Conservation (phyloP, 2,329 filamentous ascomycete genomes). For the Fusarium sp. region DNA sequence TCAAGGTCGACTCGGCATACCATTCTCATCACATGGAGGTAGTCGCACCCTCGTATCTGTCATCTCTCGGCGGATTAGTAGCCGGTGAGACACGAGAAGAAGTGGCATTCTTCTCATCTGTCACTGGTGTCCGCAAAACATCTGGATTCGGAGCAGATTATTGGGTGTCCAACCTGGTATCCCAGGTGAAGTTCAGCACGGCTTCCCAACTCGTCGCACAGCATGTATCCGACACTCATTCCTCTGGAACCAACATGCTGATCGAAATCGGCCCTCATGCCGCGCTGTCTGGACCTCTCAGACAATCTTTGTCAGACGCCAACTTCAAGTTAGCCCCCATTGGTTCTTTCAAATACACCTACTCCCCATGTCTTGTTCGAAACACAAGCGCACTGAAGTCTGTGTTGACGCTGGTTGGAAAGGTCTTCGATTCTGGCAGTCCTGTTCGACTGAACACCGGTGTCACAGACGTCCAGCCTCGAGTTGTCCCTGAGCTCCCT, state of each 20-base stretch:
- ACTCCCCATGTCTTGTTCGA: constrained; percentile 46
- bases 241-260: constrained; percentile 28
- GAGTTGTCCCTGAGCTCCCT: constrained; percentile 50
- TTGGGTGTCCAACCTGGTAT: constrained; percentile 44
- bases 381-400: constrained; percentile 6
- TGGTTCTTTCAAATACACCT: constrained; percentile 14
- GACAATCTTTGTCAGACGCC: constrained; percentile 47
- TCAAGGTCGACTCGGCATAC: constrained; percentile 59
- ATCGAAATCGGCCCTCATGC: constrained; percentile 58
- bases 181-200: constrained; percentile 18
- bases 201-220: constrained; percentile 22
- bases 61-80: not conserved
- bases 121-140: constrained; percentile 1
- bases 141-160: constrained; percentile 32
- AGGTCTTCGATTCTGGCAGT: constrained; percentile 12
- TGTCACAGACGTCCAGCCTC: not conserved
- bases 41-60: constrained; percentile 23
- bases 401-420: not conserved
- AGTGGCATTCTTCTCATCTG: constrained; percentile 20
- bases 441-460: constrained; percentile 10
- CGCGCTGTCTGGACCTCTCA: constrained; percentile 58
- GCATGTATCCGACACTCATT: constrained; percentile 46
- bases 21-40: constrained; percentile 58
- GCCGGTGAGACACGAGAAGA: not conserved
- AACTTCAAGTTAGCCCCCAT: constrained; percentile 22